A percentile compares a stretch with the other conserved stretches of the same genome.
phyloP scores from a whole-genome alignment of 1,284 basidiomycete species.

The Marasmius fiardii region DNA sequence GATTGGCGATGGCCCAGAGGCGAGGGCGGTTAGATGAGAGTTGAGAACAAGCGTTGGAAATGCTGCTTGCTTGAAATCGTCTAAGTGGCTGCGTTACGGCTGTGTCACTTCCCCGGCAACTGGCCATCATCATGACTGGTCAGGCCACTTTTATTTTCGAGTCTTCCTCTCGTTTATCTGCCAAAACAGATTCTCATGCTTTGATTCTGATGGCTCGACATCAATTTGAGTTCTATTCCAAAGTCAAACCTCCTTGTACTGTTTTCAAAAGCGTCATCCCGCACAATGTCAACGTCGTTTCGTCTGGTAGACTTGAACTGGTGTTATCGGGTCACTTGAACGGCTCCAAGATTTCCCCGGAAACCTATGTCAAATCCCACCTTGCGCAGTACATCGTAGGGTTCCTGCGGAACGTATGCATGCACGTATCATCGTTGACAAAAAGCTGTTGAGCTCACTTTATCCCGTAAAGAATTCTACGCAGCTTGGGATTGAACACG shows the following conservation, averaged over 20 bases:
- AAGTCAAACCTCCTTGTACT: constrained; percentile 27
- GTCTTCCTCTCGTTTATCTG: constrained; percentile 10
- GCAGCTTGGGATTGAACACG: constrained; percentile 50
- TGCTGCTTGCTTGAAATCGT: constrained; percentile 8
- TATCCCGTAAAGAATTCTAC: constrained; percentile 54
- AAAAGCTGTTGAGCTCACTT: constrained; percentile 1
- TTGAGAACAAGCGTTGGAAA: neutral
- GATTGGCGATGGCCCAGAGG: constrained; percentile 4
- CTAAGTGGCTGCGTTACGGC: constrained; percentile 5
- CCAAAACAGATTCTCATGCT: constrained; percentile 20
- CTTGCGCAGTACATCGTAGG: constrained; percentile 45
- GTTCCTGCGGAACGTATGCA: constrained; percentile 48
- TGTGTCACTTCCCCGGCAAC: constrained; percentile 6
- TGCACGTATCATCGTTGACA: neutral
- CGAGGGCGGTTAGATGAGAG: constrained; percentile 1
- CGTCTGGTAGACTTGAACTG: constrained; percentile 48
- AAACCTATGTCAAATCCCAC: constrained; percentile 44
- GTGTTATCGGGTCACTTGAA: constrained; percentile 52
- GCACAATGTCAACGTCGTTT: constrained; percentile 46
- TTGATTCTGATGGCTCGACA: constrained; percentile 35
- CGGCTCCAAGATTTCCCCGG: constrained; percentile 33
- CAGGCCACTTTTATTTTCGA: constrained; percentile 10
- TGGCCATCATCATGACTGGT: neutral
- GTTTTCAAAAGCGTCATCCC: constrained; percentile 39
- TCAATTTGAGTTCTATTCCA: constrained; percentile 33